Evolutionary conservation across 1,284 basidiomycete species (phyloP).

Genomic region (Somion occarium): DNA sequence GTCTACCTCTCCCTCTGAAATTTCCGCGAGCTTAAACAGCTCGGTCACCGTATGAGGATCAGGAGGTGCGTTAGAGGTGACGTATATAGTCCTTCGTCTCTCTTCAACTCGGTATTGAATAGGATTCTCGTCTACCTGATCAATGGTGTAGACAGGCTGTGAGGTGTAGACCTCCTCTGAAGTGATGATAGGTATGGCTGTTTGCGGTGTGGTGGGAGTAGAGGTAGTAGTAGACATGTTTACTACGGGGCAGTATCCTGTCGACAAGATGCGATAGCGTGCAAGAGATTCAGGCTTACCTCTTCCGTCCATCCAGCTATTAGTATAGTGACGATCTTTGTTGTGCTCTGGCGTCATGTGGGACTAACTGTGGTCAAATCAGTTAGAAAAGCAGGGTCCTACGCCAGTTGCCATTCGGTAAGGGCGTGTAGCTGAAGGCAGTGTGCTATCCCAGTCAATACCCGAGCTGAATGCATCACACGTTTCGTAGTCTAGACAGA

Average conservation of each 20-base stretch:
- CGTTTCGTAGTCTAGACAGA: too few relatives aligned
- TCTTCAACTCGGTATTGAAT: slow-evolving; percentile 42
- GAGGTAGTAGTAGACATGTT: slow-evolving; percentile 3
- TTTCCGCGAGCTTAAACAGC: slow-evolving; percentile 7
- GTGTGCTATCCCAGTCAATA: too few relatives aligned
- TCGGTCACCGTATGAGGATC: slow-evolving; percentile 10
- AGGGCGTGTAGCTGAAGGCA: too few relatives aligned
- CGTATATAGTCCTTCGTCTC: slow-evolving; percentile 38
- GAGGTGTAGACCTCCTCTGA: slow-evolving; percentile 1
- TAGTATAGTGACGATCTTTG: too few relatives aligned
- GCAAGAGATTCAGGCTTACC: too few relatives aligned
- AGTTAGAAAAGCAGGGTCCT: too few relatives aligned
- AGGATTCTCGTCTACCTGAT: slow-evolving; percentile 14
- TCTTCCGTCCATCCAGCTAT: too few relatives aligned
- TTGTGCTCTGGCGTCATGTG: too few relatives aligned
- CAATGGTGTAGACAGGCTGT: background rate
- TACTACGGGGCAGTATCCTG: background rate
- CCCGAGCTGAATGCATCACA: too few relatives aligned
- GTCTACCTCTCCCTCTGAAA: slow-evolving; percentile 1
- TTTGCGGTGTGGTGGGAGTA: slow-evolving; percentile 8
- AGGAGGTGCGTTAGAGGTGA: slow-evolving; percentile 38
- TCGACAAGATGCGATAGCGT: background rate
- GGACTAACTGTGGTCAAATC: too few relatives aligned
- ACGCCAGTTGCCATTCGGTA: too few relatives aligned
- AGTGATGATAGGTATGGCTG: slow-evolving; percentile 10